A percentile compares a stretch with the other conserved stretches of the same genome.
Conservation (phyloP, 2,329 filamentous ascomycete genomes). For the Penicillium fuscoglaucum region DNA sequence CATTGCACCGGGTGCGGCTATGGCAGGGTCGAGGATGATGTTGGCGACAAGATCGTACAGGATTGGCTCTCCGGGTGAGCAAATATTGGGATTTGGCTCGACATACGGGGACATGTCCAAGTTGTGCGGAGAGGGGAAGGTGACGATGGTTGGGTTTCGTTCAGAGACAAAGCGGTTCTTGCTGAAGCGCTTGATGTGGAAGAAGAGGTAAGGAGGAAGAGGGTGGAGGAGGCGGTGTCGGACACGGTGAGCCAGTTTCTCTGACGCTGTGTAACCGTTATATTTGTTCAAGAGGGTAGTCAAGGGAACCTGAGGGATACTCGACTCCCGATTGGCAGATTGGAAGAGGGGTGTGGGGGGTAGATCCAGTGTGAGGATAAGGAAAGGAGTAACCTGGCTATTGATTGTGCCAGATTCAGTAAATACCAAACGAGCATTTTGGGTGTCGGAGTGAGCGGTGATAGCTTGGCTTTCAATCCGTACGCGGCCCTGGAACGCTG, state of each 20-base stretch:
- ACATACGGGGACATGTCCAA: conserved; percentile 90
- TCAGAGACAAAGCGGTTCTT: conserved; percentile 96
- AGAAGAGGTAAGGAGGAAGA: conserved; percentile 83
- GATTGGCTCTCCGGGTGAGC: conserved; percentile 76
- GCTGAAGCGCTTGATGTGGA: conserved; percentile 96
- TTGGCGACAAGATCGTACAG: conserved; percentile 96
- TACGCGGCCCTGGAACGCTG: conserved; percentile 88
- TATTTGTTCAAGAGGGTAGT: conserved; percentile 86
- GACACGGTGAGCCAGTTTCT: conserved; percentile 83
- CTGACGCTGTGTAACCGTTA: conserved; percentile 82
- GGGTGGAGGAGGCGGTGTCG: conserved; percentile 89
- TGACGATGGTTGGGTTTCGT: conserved; percentile 97
- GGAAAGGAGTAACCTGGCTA: conserved; percentile 74
- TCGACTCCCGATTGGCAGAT: conserved; percentile 89
- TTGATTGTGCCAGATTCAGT: conserved; percentile 84
- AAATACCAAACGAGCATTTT: conserved; percentile 83
- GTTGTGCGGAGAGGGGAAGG: conserved; percentile 78
- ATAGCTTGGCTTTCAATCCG: conserved; percentile 93
- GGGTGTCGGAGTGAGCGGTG: conserved; percentile 79
- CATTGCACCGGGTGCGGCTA: conserved; percentile 65
- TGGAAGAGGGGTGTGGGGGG: conserved; percentile 93
- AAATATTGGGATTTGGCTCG: conserved; percentile 74
- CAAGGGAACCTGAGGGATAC: conserved; percentile 78
- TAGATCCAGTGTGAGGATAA: conserved; percentile 90
- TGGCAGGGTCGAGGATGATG: conserved; percentile 60